A percentile compares a stretch with the other conserved stretches of the same genome.
Evolutionary conservation across 2,329 filamentous ascomycete genomes (phyloP).

Genomic region (Cladorrhinum sp.): DNA sequence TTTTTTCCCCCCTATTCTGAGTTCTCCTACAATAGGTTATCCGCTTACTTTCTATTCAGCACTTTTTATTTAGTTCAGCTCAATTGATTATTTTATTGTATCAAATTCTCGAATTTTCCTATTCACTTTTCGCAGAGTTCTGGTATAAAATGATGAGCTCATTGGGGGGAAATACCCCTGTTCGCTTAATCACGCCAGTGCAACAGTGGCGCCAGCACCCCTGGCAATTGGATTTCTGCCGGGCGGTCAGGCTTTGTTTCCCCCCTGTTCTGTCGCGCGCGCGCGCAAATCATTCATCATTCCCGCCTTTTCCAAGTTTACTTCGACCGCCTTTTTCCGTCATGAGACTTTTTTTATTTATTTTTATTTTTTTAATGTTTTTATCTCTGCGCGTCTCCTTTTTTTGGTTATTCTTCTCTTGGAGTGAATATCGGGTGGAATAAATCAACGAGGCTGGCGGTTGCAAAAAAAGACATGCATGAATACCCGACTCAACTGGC

Average conservation of each 20-base stretch:
- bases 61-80: no score
- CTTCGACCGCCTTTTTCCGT: neutral
- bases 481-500: neutral
- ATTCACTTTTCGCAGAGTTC: neutral
- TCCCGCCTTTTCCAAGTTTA: neutral
- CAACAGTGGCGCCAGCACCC: slow-evolving; percentile 4
- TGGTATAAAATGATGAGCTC: slow-evolving; percentile 15
- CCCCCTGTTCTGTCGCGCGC: neutral
- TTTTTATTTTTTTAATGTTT: no score
- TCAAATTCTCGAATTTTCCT: neutral
- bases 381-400: no score
- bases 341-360: neutral
- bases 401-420: no score
- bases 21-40: no score
- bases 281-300: neutral
- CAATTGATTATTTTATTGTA: neutral
- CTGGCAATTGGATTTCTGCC: slow-evolving; percentile 13
- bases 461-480: neutral
- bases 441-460: no score
- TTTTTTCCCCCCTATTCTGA: no score
- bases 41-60: no score
- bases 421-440: no score
- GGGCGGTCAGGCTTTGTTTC: slow-evolving; percentile 5
- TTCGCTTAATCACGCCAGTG: slow-evolving; percentile 2
- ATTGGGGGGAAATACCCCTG: slow-evolving; percentile 10